Conservation (phyloP, 2,329 filamentous ascomycete species). For the Claviceps fusiformis region DNA sequence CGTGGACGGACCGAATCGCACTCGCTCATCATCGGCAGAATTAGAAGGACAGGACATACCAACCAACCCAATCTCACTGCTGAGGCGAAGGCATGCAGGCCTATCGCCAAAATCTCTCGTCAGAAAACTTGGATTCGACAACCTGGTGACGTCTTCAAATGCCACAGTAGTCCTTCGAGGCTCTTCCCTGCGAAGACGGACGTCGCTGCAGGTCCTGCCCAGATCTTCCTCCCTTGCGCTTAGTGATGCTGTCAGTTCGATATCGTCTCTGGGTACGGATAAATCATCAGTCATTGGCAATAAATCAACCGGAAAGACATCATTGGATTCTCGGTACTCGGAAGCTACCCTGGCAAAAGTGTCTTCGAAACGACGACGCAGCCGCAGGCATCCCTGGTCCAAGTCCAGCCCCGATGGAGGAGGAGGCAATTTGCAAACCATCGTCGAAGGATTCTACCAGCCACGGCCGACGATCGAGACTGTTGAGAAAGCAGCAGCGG, state of each 20-base stretch:
- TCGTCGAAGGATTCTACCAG: conserved; percentile 17
- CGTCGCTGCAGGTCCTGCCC: conserved; percentile 14
- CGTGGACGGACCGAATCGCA: conserved; percentile 6
- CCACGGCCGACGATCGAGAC: conserved; percentile 34
- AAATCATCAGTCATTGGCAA: conserved; percentile 13
- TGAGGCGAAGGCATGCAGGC: conserved; percentile 8
- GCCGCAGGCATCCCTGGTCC: conserved; percentile 21
- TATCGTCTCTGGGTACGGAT: conserved; percentile 15
- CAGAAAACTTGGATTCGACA: conserved; percentile 14
- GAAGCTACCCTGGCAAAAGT: conserved; percentile 10
- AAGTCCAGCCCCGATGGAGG: conserved; percentile 23
- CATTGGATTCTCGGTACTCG: conserved; percentile 19
- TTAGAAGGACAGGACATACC: background rate
- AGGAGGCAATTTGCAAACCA: conserved; percentile 19
- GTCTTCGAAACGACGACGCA: conserved; percentile 13
- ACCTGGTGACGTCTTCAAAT: conserved; percentile 13
- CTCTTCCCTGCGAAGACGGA: conserved; percentile 9
- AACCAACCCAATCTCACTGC: background rate
- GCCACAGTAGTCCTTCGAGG: conserved; percentile 17
- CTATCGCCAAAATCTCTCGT: conserved; percentile 13
- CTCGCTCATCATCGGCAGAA: conserved; percentile 1
- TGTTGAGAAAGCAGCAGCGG: conserved; percentile 63
- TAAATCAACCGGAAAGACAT: conserved; percentile 20
- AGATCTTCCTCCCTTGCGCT: conserved; percentile 9
- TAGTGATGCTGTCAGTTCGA: conserved; percentile 12